Conservation (phyloP, 441 rosid genomes). For the Populus hybrid region DNA sequence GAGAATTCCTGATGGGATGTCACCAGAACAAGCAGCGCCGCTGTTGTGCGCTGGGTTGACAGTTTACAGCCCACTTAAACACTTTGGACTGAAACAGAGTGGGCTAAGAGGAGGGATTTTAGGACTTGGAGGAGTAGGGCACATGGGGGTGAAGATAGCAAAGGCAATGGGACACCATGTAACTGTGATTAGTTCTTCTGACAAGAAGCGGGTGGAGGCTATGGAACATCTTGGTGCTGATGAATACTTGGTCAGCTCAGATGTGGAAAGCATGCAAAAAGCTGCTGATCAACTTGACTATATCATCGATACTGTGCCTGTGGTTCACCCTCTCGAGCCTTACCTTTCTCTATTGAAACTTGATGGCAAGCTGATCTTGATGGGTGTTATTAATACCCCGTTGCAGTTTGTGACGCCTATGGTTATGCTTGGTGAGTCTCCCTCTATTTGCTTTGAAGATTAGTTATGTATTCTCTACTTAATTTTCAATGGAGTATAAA, state of each 20-base stretch:
- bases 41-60: constrained; percentile 82
- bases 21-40: constrained; percentile 82
- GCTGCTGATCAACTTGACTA: constrained; percentile 69
- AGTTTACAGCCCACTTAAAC: constrained; percentile 79
- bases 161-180: constrained; percentile 87
- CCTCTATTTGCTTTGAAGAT: constrained; percentile 25
- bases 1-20: constrained; percentile 81
- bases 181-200: constrained; percentile 74
- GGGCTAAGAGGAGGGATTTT: constrained; percentile 69
- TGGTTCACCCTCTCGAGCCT: constrained; percentile 58
- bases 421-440: constrained; percentile 62
- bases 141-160: constrained; percentile 75
- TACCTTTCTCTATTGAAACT: constrained; percentile 59
- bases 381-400: constrained; percentile 74
- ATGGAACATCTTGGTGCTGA: constrained; percentile 68
- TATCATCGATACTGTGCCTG: constrained; percentile 78
- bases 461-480: not conserved
- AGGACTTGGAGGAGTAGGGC: constrained; percentile 94
- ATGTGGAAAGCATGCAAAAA: constrained; percentile 51
- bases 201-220: constrained; percentile 56
- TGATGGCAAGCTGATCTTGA: constrained; percentile 67
- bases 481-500: not conserved
- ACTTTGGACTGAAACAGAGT: constrained; percentile 57
- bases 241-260: constrained; percentile 58
- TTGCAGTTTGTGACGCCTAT: constrained; percentile 60